These are phyloP conservation scores for Verruconis gallopava DNA, from an alignment of 2,329 filamentous ascomycete species.

Conservation along the genomic window DNA sequence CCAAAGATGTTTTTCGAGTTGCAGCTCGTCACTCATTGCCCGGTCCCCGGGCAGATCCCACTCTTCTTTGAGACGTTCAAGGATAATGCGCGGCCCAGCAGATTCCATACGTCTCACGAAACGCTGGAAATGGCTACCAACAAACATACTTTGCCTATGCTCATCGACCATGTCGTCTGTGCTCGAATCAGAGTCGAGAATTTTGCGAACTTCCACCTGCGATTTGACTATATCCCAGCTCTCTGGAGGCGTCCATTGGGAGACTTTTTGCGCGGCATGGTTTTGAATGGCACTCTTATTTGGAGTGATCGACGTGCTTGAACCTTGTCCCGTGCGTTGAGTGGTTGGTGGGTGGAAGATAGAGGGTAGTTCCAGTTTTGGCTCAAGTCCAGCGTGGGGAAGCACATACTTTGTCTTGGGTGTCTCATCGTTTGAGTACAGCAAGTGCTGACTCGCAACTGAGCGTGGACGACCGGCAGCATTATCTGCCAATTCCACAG, in stretches of 20 bases:
- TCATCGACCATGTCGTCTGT: slow-evolving; percentile 7
- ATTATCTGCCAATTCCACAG: too few relatives aligned
- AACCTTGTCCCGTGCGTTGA: neutral
- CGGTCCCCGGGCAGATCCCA: slow-evolving; percentile 34
- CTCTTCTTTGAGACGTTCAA: slow-evolving; percentile 42
- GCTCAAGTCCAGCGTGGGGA: neutral
- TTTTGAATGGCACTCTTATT: neutral
- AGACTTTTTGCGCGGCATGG: neutral
- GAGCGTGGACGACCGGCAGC: neutral
- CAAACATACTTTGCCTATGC: slow-evolving; percentile 7
- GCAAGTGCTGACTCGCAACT: neutral
- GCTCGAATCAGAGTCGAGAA: slow-evolving; percentile 11
- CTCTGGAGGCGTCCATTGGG: slow-evolving; percentile 1
- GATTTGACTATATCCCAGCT: slow-evolving; percentile 4
- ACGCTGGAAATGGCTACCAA: slow-evolving; percentile 33
- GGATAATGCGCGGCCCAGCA: slow-evolving; percentile 38
- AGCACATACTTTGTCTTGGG: neutral
- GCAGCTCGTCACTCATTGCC: slow-evolving; percentile 37
- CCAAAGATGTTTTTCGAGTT: slow-evolving; percentile 47
- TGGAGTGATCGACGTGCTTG: neutral
- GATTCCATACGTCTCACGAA: slow-evolving; percentile 44
- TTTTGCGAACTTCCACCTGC: neutral
- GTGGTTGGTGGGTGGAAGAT: neutral
- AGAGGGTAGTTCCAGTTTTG: neutral
- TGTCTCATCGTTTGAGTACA: neutral